These are phyloP conservation scores for Gloeopeniophorella convolvens DNA, from an alignment of 768 basidiomycete genomes.

Conservation along the genomic window DNA sequence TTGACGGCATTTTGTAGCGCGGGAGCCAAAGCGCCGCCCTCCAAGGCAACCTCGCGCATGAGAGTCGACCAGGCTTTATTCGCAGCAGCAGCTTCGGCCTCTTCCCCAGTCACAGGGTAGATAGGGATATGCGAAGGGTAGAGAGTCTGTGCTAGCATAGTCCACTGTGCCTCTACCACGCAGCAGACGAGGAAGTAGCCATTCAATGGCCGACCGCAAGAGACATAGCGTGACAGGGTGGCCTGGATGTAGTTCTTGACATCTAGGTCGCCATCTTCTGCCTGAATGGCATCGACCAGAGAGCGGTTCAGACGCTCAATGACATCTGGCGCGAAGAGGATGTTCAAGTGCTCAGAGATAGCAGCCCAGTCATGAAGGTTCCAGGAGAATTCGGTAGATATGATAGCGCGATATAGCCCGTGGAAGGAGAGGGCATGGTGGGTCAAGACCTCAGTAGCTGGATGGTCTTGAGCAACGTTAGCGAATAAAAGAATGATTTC, in stretches of 20 bases:
- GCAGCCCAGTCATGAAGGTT: conserved; percentile 55
- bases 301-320: conserved; percentile 71
- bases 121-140: conserved; percentile 28
- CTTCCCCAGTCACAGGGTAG: conserved; percentile 22
- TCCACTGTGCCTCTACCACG: conserved; percentile 80
- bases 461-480: neutral
- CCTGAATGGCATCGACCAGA: conserved; percentile 52
- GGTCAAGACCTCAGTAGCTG: conserved; percentile 67
- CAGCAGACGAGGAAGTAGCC: conserved; percentile 91
- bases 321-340: conserved; percentile 56
- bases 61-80: conserved; percentile 76
- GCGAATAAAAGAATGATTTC: neutral
- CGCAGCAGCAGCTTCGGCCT: conserved; percentile 72
- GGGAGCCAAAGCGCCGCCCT: conserved; percentile 34
- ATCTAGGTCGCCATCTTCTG: conserved; percentile 48
- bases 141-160: conserved; percentile 68
- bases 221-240: conserved; percentile 69
- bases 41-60: conserved; percentile 45
- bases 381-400: conserved; percentile 74
- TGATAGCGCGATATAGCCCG: conserved; percentile 81
- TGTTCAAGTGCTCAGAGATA: conserved; percentile 46
- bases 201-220: conserved; percentile 69
- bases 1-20: conserved; percentile 30
- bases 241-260: conserved; percentile 55
- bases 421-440: conserved; percentile 78